Conservation (phyloP, 371 early-diverging fungal genomes). For the Syncephalis plumigaleata region DNA sequence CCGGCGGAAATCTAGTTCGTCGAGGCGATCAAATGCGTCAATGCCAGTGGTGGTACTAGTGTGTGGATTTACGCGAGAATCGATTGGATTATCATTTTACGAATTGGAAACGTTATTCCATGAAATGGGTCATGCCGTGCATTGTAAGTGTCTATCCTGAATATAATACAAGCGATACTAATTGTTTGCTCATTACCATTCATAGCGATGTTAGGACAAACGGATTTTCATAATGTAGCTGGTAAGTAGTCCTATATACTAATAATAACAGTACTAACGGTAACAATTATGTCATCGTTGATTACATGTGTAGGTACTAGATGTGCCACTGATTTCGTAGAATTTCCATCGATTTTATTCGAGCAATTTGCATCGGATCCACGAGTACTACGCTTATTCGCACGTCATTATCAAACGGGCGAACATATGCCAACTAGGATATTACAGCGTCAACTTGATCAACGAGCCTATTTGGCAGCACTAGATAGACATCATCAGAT, state of each 20-base stretch:
- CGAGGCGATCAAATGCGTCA: slow-evolving; percentile 26
- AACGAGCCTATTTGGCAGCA: slow-evolving; percentile 29
- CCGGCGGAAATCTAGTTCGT: slow-evolving; percentile 11
- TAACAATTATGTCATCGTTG: too few species aligned
- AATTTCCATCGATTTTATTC: slow-evolving; percentile 89
- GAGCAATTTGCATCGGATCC: slow-evolving; percentile 75
- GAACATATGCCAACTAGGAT: slow-evolving; percentile 23
- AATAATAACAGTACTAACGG: not conserved
- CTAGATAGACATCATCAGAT: slow-evolving; percentile 79
- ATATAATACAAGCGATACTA: not conserved
- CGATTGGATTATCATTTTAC: slow-evolving; percentile 34
- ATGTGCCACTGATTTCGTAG: slow-evolving; percentile 89
- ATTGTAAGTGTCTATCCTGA: slow-evolving; percentile 29
- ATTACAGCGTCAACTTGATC: slow-evolving; percentile 26
- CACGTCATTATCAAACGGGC: slow-evolving; percentile 43
- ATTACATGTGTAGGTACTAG: slow-evolving; percentile 74
- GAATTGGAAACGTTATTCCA: slow-evolving; percentile 95
- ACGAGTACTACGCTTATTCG: slow-evolving; percentile 44
- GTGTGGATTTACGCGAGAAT: slow-evolving; percentile 38
- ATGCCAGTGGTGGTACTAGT: slow-evolving; percentile 56
- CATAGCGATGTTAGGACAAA: slow-evolving; percentile 75
- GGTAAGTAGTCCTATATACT: slow-evolving; percentile 16
- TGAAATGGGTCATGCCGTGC: slow-evolving; percentile 98
- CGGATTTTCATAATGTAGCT: slow-evolving; percentile 86
- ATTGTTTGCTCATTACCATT: not conserved